These are phyloP conservation scores for Jaltomata sinuosa DNA, from an alignment of 257 asterid species.

Conservation along the genomic window DNA sequence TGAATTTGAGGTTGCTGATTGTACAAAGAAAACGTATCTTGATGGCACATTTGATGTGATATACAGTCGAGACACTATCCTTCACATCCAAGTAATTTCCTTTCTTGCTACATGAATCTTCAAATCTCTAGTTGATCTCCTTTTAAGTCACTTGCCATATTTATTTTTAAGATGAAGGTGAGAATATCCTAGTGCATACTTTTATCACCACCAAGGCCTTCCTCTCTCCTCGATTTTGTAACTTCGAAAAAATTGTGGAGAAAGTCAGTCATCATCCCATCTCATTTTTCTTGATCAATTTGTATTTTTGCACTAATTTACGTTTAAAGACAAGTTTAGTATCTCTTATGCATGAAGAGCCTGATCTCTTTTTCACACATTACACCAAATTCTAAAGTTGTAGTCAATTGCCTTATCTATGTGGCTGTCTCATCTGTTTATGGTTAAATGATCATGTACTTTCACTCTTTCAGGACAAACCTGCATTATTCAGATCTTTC, in stretches of 20 bases:
- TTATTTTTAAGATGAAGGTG: neutral
- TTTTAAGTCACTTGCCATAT: neutral
- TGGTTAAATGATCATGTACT: neutral
- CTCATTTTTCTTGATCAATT: neutral
- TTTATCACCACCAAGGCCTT: neutral
- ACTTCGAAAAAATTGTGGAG: neutral
- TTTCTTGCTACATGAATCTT: neutral
- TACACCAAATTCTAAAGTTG: neutral
- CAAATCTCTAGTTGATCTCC: neutral
- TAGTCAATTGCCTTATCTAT: neutral
- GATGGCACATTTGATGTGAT: constrained; percentile 75
- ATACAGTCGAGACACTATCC: constrained; percentile 93
- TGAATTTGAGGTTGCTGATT: constrained; percentile 97
- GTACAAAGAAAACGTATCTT: constrained; percentile 82
- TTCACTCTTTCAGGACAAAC: constrained; percentile 67
- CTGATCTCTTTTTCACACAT: neutral
- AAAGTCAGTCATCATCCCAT: neutral
- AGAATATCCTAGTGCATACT: neutral
- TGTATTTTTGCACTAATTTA: too few relatives aligned
- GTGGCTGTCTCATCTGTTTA: neutral
- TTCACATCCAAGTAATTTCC: constrained; percentile 69
- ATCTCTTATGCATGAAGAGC: neutral
- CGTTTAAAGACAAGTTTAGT: too few relatives aligned
- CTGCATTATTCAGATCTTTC: constrained; percentile 73
- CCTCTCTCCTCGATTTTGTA: neutral